phyloP scores from a whole-genome alignment of 176 grass and related monocot species.

The Leersia perrieri region DNA sequence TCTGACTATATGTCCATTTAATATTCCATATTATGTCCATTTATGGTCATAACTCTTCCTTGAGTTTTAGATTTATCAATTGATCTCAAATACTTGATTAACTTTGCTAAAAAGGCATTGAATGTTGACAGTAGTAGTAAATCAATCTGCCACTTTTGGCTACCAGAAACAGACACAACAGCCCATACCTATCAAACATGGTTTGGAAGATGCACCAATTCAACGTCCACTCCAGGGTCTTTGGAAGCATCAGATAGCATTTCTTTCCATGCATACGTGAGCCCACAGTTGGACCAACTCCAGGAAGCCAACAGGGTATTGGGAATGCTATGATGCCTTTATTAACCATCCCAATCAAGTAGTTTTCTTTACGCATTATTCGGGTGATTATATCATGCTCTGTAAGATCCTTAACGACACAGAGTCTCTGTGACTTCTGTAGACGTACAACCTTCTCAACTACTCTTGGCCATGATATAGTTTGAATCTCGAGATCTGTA shows the following conservation, averaged over 20 bases:
- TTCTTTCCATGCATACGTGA: slow-evolving; percentile 39
- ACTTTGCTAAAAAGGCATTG: not conserved
- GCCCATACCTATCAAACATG: slow-evolving; percentile 63
- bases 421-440: slow-evolving; percentile 47
- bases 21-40: not conserved
- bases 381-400: slow-evolving; percentile 64
- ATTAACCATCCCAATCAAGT: slow-evolving; percentile 71
- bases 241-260: slow-evolving; percentile 61
- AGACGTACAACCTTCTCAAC: slow-evolving; percentile 57
- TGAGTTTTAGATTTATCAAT: not conserved
- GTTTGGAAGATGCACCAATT: slow-evolving; percentile 69
- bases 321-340: slow-evolving; percentile 55
- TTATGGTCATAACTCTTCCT: not conserved
- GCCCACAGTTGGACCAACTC: slow-evolving; percentile 43
- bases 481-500: slow-evolving; percentile 65
- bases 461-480: slow-evolving; percentile 60
- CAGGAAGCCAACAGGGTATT: slow-evolving; percentile 55
- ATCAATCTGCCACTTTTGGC: not conserved
- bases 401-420: slow-evolving; percentile 58
- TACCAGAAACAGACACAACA: not conserved
- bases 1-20: not conserved
- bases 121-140: not conserved
- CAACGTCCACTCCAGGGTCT: slow-evolving; percentile 64
- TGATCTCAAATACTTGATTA: not conserved
- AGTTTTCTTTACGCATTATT: slow-evolving; percentile 74